These are phyloP conservation scores for Aspergillus haitiensis DNA, from an alignment of 495 filamentous ascomycete species.

Conservation along the genomic window DNA sequence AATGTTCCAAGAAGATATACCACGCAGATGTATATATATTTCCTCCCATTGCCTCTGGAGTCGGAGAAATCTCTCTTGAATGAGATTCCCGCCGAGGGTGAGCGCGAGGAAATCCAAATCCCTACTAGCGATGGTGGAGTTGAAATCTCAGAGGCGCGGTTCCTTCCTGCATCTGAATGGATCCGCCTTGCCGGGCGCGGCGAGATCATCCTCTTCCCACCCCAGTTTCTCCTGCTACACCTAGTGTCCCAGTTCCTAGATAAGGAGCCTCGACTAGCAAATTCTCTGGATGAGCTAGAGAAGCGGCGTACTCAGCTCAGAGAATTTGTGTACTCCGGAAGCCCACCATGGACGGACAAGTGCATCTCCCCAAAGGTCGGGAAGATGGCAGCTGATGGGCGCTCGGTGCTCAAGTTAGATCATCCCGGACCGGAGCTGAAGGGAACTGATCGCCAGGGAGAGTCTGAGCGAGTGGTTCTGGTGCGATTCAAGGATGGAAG, in stretches of 20 bases:
- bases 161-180: slow-evolving; percentile 69
- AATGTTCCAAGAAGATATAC: slow-evolving; percentile 73
- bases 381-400: slow-evolving; percentile 55
- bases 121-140: slow-evolving; percentile 81
- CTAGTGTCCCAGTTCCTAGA: slow-evolving; percentile 63
- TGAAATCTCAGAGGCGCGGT: slow-evolving; percentile 81
- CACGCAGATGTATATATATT: slow-evolving; percentile 95
- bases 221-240: slow-evolving; percentile 78
- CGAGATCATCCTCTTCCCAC: slow-evolving; percentile 84
- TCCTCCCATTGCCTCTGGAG: slow-evolving; percentile 67
- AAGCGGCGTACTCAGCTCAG: slow-evolving; percentile 53
- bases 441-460: slow-evolving; percentile 61
- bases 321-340: slow-evolving; percentile 57
- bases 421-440: slow-evolving; percentile 71
- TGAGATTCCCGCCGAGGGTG: slow-evolving; percentile 36
- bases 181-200: slow-evolving; percentile 57
- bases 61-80: slow-evolving; percentile 34
- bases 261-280: slow-evolving; percentile 34
- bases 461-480: slow-evolving; percentile 70
- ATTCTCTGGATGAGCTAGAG: slow-evolving; percentile 44
- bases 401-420: slow-evolving; percentile 65
- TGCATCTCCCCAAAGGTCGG: slow-evolving; percentile 69
- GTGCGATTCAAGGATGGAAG: slow-evolving; percentile 62
- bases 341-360: slow-evolving; percentile 72
- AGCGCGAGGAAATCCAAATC: slow-evolving; percentile 45